phyloP scores from a whole-genome alignment of 75 land plant genomes.

The Pseudotsuga menziesii region DNA sequence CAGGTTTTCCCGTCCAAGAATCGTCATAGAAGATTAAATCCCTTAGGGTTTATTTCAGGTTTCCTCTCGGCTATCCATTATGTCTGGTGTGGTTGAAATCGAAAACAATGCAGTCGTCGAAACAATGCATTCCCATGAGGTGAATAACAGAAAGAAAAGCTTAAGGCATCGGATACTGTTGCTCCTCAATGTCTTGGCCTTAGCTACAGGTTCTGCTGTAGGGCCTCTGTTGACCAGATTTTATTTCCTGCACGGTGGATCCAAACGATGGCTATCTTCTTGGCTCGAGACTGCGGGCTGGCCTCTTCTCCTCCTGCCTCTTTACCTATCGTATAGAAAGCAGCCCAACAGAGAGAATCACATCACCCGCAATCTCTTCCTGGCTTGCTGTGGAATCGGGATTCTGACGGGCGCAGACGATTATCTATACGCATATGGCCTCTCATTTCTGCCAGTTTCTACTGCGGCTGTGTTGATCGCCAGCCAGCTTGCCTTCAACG shows the following conservation, averaged over 20 bases:
- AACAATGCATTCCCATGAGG: not conserved
- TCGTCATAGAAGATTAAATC: too few species aligned
- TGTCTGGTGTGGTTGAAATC: too few species aligned
- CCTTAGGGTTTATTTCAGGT: too few species aligned
- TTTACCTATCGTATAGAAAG: conserved; percentile 11
- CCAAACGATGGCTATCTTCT: conserved; percentile 33
- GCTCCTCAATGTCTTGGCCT: conserved; percentile 11
- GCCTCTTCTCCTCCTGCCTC: conserved; percentile 46
- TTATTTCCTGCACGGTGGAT: conserved; percentile 53
- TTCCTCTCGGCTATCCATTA: too few species aligned
- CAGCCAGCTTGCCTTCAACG: conserved; percentile 23
- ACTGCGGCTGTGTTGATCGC: conserved; percentile 19
- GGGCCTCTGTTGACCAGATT: conserved; percentile 32
- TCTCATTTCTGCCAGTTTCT: conserved; percentile 17
- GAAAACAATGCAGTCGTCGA: too few species aligned
- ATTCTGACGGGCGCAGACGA: conserved; percentile 41
- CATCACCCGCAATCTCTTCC: conserved; percentile 19
- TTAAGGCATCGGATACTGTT: conserved; percentile 12
- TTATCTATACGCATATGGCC: conserved; percentile 51
- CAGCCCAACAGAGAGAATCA: conserved; percentile 14
- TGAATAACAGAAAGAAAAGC: not conserved
- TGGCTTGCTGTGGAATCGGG: conserved; percentile 28
- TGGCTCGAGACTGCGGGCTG: conserved; percentile 43
- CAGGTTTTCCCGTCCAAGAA: too few species aligned
- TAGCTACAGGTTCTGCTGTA: conserved; percentile 27